A percentile compares a stretch with the other conserved stretches of the same genome.
Conservation (phyloP, 176 grass and related monocot species). For the Tillandsia leiboldiana region DNA sequence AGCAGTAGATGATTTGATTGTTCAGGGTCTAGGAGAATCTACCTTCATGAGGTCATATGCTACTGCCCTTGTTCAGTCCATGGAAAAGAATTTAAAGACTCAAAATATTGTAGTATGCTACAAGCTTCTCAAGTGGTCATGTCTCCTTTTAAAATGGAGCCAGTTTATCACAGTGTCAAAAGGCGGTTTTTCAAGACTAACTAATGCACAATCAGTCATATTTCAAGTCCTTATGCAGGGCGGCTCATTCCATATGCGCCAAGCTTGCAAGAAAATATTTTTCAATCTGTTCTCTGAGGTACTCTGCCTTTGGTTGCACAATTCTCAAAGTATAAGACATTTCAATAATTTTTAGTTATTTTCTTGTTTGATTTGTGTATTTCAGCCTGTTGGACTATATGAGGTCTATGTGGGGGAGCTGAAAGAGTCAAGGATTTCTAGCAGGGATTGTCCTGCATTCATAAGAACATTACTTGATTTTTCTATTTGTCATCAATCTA, state of each 20-base stretch:
- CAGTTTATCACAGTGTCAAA: slow-evolving; percentile 74
- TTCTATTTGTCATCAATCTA: slow-evolving; percentile 38
- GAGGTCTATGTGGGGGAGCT: slow-evolving; percentile 79
- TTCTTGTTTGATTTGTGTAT: slow-evolving; percentile 26
- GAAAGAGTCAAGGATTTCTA: slow-evolving; percentile 65
- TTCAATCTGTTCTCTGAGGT: slow-evolving; percentile 72
- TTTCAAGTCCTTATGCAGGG: slow-evolving; percentile 66
- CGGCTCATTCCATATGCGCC: slow-evolving; percentile 38
- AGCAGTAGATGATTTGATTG: slow-evolving; percentile 73
- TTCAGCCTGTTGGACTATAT: slow-evolving; percentile 60
- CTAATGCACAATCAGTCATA: slow-evolving; percentile 58
- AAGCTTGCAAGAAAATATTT: slow-evolving; percentile 34
- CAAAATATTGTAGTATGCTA: slow-evolving; percentile 56
- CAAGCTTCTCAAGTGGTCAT: slow-evolving; percentile 91
- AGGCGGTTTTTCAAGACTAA: slow-evolving; percentile 69
- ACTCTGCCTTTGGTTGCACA: slow-evolving; percentile 17
- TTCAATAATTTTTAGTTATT: slow-evolving; percentile 11
- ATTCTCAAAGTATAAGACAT: slow-evolving; percentile 5
- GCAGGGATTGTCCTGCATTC: slow-evolving; percentile 54
- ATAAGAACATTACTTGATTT: slow-evolving; percentile 72
- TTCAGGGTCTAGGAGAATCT: slow-evolving; percentile 50
- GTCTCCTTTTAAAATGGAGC: slow-evolving; percentile 74
- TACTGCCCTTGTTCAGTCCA: slow-evolving; percentile 58
- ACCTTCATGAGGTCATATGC: slow-evolving; percentile 80
- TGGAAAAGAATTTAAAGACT: slow-evolving; percentile 77